Base-by-base conservation (phyloP, 2,329 filamentous ascomycete genomes). In the Sphaerulina populicola region DNA sequence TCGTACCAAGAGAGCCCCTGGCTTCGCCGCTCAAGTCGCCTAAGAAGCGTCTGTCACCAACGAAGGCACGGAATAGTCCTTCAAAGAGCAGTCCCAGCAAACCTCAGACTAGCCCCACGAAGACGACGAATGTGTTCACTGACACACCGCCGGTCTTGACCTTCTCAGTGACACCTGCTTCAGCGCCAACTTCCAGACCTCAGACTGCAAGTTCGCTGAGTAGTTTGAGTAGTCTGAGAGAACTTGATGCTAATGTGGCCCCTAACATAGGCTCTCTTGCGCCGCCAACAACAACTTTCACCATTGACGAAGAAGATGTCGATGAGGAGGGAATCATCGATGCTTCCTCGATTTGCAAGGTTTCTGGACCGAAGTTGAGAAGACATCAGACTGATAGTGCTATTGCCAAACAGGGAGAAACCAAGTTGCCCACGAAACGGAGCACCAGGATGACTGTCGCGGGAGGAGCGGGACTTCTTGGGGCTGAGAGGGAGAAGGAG, bases 241-340 rank as follows among this genome's bases (percentile, higher is more conserved):
- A 76, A 57, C 64, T 75, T n/a, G 73, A 76, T 58, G 67, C 73
- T 68, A 76, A 75, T 46, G 61, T 63, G 52, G 61, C 72, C 36
- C 55, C 57, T 29, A 45, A 54, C 55, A 56, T 56, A 56, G 50
- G 53, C 43, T 39, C 52, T 45, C 6, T 11, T 35, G 44, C 45
- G 49, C 33, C 45, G 47, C 33, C 55, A 56, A 39, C 57, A 55
- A 38, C 54, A 57, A 41, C 53, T 54, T 44, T 54, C 51, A 47
- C 60, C 58, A 43, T 64, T 64, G 44, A 63, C 53, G 64, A 69
- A 48, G 54, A 61, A 37, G 68, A 65, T 44, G 48, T 31, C 48
- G 50, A 44, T 43, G 46, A 49, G 30, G 39, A 36, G 39, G 31
- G 35, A 14, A n/a, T 43, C 35, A 46, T 36, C 50, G 49, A 15